Base-by-base conservation (phyloP, 2,329 filamentous ascomycete genomes). In the Pseudomassariella vexata region DNA sequence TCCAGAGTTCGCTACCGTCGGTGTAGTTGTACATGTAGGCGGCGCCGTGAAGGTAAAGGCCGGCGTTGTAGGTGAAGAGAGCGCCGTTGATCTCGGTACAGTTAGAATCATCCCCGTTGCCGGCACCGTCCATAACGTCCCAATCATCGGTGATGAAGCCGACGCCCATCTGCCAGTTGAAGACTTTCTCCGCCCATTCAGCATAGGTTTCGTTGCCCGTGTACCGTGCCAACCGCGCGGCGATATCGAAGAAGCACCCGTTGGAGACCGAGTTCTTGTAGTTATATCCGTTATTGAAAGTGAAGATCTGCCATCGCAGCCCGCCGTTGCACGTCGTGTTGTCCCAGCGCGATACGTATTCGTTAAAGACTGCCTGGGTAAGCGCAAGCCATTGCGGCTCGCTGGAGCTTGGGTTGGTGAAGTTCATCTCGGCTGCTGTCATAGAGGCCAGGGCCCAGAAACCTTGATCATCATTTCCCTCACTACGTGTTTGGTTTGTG, bases 401-500 rank as follows among this genome's bases (percentile, higher is more conserved):
- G 36, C 70, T 72, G 0, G 63, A 42, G 0, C 74, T 69, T 5
- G 82, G 80, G 46, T 87, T 72, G 2, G 81, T 80, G 48, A 83
- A 90, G 41, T 78, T 79, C 47, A 80, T 75, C 58, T 94, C 86
- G 22, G 82, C 81, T 3, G 86, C 86, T 8, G 75, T 73, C 68
- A 94, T 83, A 38, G 81, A 83, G 1, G 85, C 76, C 65, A 92
- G 72, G n/a, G 75, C 84, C 86, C 86, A 94, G 59, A 92, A 90
- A 5, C 83, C 80, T 55, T 86, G 82, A 46, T 86, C 82, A 42
- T 87, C 82, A 57, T 85, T 86, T 42, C 81, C 81, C 39, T 71
- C 57, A 2, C 68, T 70, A 28, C 63, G 56, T 6, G 75, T 78
- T 54, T 80, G 76, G 55, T 81, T 82, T n/a, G 55, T 49, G 3